A percentile compares a stretch with the other conserved stretches of the same genome.
These are phyloP conservation scores for Conticribra weissflogii DNA, from an alignment of 108 stramenopile genomes.

Conservation along the genomic window DNA sequence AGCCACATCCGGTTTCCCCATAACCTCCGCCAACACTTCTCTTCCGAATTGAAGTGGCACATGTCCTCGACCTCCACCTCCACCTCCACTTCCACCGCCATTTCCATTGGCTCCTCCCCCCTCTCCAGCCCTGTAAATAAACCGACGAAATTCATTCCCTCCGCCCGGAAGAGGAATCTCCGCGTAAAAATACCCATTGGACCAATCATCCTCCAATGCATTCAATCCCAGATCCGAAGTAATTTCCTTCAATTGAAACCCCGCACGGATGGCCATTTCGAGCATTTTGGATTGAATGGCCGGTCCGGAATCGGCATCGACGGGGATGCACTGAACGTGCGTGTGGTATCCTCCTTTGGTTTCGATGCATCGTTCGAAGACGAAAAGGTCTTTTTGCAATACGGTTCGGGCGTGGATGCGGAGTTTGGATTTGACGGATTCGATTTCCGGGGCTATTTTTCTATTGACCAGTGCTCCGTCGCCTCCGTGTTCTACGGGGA, in stretches of 20 bases:
- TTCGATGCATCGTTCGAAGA: constrained; percentile 88
- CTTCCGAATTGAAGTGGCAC: constrained; percentile 89
- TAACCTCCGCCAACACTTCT: constrained; percentile 80
- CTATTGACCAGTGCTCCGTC: constrained; percentile 54
- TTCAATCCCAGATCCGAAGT: constrained; percentile 66
- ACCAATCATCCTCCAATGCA: constrained; percentile 52
- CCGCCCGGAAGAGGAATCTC: constrained; percentile 53
- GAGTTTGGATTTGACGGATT: constrained; percentile 55
- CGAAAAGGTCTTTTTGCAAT: constrained; percentile 76
- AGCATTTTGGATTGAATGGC: constrained; percentile 67
- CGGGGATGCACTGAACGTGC: constrained; percentile 84
- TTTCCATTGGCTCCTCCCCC: constrained; percentile 8
- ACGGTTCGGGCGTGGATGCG: constrained; percentile 55
- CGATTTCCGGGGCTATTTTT: constrained; percentile 60
- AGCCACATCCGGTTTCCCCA: constrained; percentile 65
- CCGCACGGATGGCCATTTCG: constrained; percentile 55
- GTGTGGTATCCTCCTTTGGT: constrained; percentile 90
- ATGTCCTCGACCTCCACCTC: constrained; percentile 9
- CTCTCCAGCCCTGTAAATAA: constrained; percentile 52
- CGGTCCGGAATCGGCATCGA: constrained; percentile 51
- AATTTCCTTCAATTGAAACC: constrained; percentile 71
- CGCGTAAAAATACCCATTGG: constrained; percentile 65
- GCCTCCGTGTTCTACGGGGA: constrained; percentile 79
- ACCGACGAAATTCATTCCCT: constrained; percentile 50
- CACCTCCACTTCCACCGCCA: constrained; percentile 1